Evolutionary conservation across 164 flowering plant genomes (phyloP).

Genomic region (Litsea cubeba): DNA sequence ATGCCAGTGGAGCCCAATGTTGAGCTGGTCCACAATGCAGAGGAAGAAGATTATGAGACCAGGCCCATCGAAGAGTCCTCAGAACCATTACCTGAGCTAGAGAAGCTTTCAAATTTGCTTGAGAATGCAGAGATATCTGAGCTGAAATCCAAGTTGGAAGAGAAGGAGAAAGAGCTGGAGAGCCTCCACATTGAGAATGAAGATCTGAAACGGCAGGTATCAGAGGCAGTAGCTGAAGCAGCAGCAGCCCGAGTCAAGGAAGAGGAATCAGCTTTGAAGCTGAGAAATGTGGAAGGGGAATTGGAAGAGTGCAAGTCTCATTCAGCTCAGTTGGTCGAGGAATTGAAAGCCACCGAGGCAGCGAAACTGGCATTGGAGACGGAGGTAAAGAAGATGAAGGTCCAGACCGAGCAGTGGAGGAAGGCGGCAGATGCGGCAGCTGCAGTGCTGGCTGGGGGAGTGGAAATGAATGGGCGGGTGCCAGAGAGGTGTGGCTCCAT

Average conservation of each 20-base stretch:
- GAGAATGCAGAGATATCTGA: slow-evolving; percentile 39
- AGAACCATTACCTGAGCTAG: slow-evolving; percentile 25
- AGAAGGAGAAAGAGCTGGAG: slow-evolving; percentile 48
- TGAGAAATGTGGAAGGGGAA: slow-evolving; percentile 35
- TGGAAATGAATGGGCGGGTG: slow-evolving; percentile 48
- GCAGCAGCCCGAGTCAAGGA: slow-evolving; percentile 31
- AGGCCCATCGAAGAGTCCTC: slow-evolving; percentile 18
- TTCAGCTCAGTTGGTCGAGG: slow-evolving; percentile 38
- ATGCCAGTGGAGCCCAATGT: slow-evolving; percentile 16
- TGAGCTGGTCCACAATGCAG: slow-evolving; percentile 12
- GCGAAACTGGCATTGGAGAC: slow-evolving; percentile 60
- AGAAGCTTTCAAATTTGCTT: slow-evolving; percentile 14
- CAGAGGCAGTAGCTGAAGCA: slow-evolving; percentile 29
- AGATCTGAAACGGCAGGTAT: slow-evolving; percentile 35
- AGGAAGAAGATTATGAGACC: slow-evolving; percentile 25
- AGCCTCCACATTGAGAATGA: slow-evolving; percentile 36
- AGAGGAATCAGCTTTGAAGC: slow-evolving; percentile 33
- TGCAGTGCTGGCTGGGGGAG: slow-evolving; percentile 52
- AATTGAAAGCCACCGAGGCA: slow-evolving; percentile 52
- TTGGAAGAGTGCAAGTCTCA: slow-evolving; percentile 21
- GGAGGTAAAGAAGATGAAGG: slow-evolving; percentile 76
- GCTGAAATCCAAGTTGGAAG: slow-evolving; percentile 42
- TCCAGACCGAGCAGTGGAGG: slow-evolving; percentile 96
- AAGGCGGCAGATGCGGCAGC: slow-evolving; percentile 98
- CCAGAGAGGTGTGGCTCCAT: slow-evolving; percentile 63